A percentile compares a stretch with the other conserved stretches of the same genome.
Conservation (phyloP, 495 filamentous ascomycete genomes). For the Talaromyces thailandensis region DNA sequence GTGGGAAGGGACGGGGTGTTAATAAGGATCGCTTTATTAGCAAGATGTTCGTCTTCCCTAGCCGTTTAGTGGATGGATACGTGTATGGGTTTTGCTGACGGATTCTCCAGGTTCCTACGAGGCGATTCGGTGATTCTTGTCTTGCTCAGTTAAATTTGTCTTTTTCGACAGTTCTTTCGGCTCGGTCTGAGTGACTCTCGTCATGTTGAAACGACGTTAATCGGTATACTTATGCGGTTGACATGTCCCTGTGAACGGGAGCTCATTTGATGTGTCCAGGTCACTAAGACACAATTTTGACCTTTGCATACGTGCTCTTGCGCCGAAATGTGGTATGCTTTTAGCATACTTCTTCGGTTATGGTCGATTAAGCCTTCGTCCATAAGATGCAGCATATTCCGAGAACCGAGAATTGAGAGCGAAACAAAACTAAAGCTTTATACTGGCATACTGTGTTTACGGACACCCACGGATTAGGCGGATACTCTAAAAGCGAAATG, state of each 20-base stretch:
- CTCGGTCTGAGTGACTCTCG: neutral
- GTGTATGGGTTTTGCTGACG: neutral
- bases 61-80: neutral
- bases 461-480: neutral
- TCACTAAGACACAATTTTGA: neutral
- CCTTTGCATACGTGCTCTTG: neutral
- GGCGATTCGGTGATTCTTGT: slow-evolving; percentile 94
- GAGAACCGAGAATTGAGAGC: neutral
- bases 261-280: neutral
- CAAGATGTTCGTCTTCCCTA: slow-evolving; percentile 67
- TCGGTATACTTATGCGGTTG: neutral
- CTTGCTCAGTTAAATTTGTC: slow-evolving; percentile 58
- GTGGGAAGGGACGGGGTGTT: slow-evolving; percentile 80
- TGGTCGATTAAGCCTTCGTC: neutral
- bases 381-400: neutral
- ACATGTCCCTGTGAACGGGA: neutral
- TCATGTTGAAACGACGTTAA: neutral
- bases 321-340: neutral
- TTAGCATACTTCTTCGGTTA: neutral
- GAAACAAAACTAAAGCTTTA: neutral
- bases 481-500: neutral
- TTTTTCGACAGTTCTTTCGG: neutral
- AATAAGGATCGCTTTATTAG: slow-evolving; percentile 98
- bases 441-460: neutral
- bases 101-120: slow-evolving; percentile 73